Conservation (phyloP, 2,329 filamentous ascomycete genomes). For the Stromatinia cepivora region DNA sequence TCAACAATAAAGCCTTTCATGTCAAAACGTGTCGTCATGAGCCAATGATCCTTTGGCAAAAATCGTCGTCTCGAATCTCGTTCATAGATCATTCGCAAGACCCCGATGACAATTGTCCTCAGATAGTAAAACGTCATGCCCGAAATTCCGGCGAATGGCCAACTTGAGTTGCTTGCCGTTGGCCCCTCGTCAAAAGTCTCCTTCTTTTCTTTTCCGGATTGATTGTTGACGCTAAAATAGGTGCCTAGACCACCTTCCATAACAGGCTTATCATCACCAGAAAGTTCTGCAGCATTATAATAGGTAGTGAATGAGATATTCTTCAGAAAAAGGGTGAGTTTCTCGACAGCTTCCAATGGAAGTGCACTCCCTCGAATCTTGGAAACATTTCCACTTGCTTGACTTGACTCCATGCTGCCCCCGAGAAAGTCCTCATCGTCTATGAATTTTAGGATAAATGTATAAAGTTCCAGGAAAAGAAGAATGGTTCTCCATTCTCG, state of each 20-base stretch:
- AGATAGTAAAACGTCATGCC: conserved; percentile 78
- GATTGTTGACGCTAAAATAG: conserved; percentile 45
- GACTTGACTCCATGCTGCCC: conserved; percentile 47
- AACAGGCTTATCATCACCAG: conserved; percentile 44
- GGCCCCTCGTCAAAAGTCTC: not conserved
- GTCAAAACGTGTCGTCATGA: conserved; percentile 86
- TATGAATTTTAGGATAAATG: conserved; percentile 86
- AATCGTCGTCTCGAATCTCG: conserved; percentile 87
- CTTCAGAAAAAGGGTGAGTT: conserved; percentile 81
- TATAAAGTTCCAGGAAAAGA: conserved; percentile 91
- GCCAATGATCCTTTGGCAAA: conserved; percentile 81
- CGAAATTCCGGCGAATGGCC: conserved; percentile 60
- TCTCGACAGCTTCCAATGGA: conserved; percentile 67
- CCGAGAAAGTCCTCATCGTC: conserved; percentile 95
- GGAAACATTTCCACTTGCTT: conserved; percentile 46
- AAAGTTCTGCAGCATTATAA: conserved; percentile 73
- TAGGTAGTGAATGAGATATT: conserved; percentile 88
- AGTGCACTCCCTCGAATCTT: conserved; percentile 65
- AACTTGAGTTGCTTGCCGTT: conserved; percentile 23
- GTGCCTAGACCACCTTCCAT: conserved; percentile 46
- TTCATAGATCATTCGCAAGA: conserved; percentile 87
- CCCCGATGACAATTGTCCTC: conserved; percentile 73
- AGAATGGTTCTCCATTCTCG: conserved; percentile 84
- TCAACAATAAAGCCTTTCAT: conserved; percentile 85
- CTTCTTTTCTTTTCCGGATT: conserved; percentile 29